Base-by-base conservation (phyloP, 257 asterid species). In the Ballota nigra region DNA sequence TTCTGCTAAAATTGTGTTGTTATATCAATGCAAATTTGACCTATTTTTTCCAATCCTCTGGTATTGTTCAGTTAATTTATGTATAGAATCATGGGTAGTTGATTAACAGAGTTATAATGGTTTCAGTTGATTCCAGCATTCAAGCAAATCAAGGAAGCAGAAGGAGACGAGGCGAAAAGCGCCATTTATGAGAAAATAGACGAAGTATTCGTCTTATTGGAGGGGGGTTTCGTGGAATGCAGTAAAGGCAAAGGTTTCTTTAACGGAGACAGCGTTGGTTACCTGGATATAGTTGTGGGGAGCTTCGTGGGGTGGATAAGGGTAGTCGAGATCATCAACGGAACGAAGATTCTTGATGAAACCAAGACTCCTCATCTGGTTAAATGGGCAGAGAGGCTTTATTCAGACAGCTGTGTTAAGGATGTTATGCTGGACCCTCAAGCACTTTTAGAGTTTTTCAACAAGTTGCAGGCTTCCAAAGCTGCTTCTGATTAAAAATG, bases 201-300 rank as follows among this genome's bases (percentile, higher is more conserved):
- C 4, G 82, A 73, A 77, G 82, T 69, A 2, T 8, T 72, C 15
- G 0, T 43, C 8, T 60, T 82, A 40, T 24, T 85, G 74, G 88
- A 84, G 76, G 86, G 63, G 24, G 85, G 80, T 49, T 82, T 80
- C 34, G 55, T 80, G 10, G 57, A 52, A 16, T 77, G 71, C 13
- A 66, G 86, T 15, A 78, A 71, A 71, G 84, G 88, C 1, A 70
- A 68, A 29, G 63, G 56, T n/a, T 82, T 61, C 80, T 82, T 82
- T 19, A 84, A 79, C 13, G 86, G 86, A 15, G 83, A 80, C 1
- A 40, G 29, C n/a, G 61, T 82, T 49, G 85, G 85, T 5, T 80
- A 78, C 34, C 34, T 82, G 16, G 87, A 82, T 69, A 70, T 80
- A 20, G 84, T 64, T 59, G 53, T 83, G 18, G 90, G 78, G 0